Base-by-base conservation (phyloP, 768 basidiomycete species). In the Coprinopsis marcescibilis region DNA sequence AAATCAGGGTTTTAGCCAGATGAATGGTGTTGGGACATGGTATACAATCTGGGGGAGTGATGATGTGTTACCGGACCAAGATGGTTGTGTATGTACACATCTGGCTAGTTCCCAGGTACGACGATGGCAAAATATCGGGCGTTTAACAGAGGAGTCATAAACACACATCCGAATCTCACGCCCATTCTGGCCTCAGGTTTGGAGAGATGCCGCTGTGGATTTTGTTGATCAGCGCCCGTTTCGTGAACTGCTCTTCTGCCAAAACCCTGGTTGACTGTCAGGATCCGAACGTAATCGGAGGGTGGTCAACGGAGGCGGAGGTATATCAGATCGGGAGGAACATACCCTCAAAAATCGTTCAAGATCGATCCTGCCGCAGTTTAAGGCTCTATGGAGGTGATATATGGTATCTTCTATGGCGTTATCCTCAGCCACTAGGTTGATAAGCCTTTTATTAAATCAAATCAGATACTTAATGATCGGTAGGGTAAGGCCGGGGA, bases 401-500 rank as follows among this genome's bases (percentile, higher is more conserved):
- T 97, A 99, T 50, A 96, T 87, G 37, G 95, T 95, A 63, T 98
- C 96, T 67, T 97, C 95, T 60, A 98, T 93, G 1, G 95, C 92
- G 58, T 92, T 93, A 65, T 98, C 96, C 64, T 99, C 96, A n/a
- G 96, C 94, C n/a, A 97, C 85, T 23, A 98, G 75, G 60, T 97
- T 89, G 55, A 97, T 83, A 19, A 99, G 71, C 67, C 95, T 98
- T 46, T 39, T 48, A 43, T 42, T 53, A 30, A 48, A 49, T 36
- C 48, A 41, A 49, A 36, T 38, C 14, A 52, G 43, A 42, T 26
- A 37, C 33, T 32, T 24, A 27, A 19, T 15, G 41, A 43, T 36
- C 40, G 53, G 30, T 44, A 46, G 53, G 42, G 43, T 19, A 40
- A 43, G 45, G 48, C 33, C 45, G 36, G 48, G 49, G 44, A 56